These are phyloP conservation scores for Carex myosuroides DNA, from an alignment of 176 grass and related monocot genomes.

Conservation along the genomic window DNA sequence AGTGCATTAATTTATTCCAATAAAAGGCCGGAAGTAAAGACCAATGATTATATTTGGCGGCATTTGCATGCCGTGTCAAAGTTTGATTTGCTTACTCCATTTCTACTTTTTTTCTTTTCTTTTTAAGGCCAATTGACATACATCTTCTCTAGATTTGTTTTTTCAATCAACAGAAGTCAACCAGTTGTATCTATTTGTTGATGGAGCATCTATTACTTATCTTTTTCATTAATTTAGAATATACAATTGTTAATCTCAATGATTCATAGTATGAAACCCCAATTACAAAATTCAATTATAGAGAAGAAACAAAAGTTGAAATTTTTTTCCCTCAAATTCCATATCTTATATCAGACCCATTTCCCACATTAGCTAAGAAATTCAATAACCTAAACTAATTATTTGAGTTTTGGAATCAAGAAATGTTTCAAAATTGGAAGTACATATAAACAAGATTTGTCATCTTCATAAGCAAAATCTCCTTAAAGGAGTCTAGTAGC, in stretches of 20 bases:
- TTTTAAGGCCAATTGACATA: background rate
- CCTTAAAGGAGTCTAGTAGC: background rate
- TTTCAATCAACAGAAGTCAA: background rate
- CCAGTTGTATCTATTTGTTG: background rate
- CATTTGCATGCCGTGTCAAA: background rate
- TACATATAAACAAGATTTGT: background rate
- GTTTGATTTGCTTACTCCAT: background rate
- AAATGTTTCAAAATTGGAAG: background rate
- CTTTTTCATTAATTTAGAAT: background rate
- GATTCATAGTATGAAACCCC: background rate
- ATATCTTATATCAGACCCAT: background rate
- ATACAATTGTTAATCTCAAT: background rate
- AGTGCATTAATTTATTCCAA: background rate
- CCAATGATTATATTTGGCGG: background rate
- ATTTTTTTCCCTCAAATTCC: background rate
- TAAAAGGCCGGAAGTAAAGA: background rate
- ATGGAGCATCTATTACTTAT: background rate
- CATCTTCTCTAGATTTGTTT: background rate
- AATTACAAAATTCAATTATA: background rate
- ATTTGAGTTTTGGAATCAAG: background rate
- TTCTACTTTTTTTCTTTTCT: background rate
- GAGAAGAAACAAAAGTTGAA: background rate
- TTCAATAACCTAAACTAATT: background rate
- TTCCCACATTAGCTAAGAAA: background rate
- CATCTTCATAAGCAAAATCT: background rate